Evolutionary conservation across 2,329 filamentous ascomycete genomes (phyloP).

Genomic region (Ascochyta rabiei): DNA sequence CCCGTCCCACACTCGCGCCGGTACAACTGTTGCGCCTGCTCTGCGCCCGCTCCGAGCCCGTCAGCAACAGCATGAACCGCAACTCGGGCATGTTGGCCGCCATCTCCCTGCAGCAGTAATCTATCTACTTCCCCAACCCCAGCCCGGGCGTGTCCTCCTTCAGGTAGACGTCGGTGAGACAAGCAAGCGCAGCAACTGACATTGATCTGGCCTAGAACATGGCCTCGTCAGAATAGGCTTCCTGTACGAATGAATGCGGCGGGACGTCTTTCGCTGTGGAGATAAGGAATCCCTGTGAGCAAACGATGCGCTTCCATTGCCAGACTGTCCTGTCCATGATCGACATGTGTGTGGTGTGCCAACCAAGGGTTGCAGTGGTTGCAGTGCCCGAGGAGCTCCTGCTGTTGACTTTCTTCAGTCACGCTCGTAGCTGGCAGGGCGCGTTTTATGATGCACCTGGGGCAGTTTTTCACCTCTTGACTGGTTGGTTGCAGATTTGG

Average conservation of each 20-base stretch:
- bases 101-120: slow-evolving; percentile 64
- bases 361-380: not conserved
- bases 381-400: not conserved
- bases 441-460: not conserved
- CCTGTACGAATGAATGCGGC: slow-evolving; percentile 38
- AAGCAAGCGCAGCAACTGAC: slow-evolving; percentile 66
- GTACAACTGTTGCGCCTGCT: slow-evolving; percentile 36
- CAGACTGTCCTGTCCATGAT: slow-evolving; percentile 28
- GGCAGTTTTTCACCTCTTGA: not conserved
- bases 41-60: slow-evolving; percentile 31
- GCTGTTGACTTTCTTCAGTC: not conserved
- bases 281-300: slow-evolving; percentile 32
- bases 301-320: slow-evolving; percentile 32
- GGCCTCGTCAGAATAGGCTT: slow-evolving; percentile 33
- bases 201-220: slow-evolving; percentile 43
- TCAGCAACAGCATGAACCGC: slow-evolving; percentile 48
- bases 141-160: slow-evolving; percentile 63
- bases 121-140: slow-evolving; percentile 70
- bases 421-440: not conserved
- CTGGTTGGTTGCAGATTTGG: not conserved
- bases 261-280: slow-evolving; percentile 37
- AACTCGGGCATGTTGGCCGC: slow-evolving; percentile 64
- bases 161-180: slow-evolving; percentile 73
- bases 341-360: not conserved
- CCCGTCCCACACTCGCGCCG: slow-evolving; percentile 37